phyloP scores from a whole-genome alignment of 1,284 basidiomycete genomes.

The Meripilus lineatus region DNA sequence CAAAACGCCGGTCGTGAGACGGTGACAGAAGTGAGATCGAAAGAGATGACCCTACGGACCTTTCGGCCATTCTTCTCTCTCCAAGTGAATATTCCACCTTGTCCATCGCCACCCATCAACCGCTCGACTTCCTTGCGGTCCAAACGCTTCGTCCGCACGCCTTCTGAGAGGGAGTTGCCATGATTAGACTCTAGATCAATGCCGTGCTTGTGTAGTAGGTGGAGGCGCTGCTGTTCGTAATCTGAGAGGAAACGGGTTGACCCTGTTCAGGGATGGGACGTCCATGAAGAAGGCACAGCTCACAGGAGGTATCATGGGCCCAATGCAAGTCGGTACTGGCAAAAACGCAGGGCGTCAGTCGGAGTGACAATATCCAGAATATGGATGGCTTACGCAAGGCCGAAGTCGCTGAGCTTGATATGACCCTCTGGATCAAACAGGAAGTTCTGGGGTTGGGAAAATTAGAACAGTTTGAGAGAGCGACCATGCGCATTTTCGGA shows the following conservation, averaged over 20 bases:
- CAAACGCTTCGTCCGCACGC: constrained; percentile 67
- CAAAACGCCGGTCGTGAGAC: constrained; percentile 15
- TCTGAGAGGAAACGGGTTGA: constrained; percentile 42
- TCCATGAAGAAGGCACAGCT: constrained; percentile 21
- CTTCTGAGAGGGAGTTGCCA: constrained; percentile 54
- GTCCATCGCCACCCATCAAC: constrained; percentile 74
- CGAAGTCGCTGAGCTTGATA: constrained; percentile 94
- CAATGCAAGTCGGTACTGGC: constrained; percentile 78
- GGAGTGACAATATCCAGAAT: constrained; percentile 8
- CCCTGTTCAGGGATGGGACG: constrained; percentile 9
- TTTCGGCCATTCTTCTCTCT: constrained; percentile 89
- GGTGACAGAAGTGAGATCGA: constrained; percentile 16
- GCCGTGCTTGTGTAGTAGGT: constrained; percentile 88
- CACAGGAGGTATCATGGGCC: constrained; percentile 90
- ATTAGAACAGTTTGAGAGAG: constrained; percentile 26
- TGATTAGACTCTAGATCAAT: constrained; percentile 82
- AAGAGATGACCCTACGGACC: constrained; percentile 36
- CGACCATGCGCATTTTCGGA: too few species aligned
- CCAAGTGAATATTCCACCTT: constrained; percentile 86
- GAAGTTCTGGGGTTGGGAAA: constrained; percentile 70
- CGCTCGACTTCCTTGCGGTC: constrained; percentile 74
- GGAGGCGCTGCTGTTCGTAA: constrained; percentile 90
- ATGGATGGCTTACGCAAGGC: constrained; percentile 72
- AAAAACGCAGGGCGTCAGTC: constrained; percentile 4
- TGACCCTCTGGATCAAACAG: constrained; percentile 91